Evolutionary conservation across 768 basidiomycete species (phyloP), one percentile per base, ranked within the genome.

Genomic region (Pleurotus platypus): DNA sequence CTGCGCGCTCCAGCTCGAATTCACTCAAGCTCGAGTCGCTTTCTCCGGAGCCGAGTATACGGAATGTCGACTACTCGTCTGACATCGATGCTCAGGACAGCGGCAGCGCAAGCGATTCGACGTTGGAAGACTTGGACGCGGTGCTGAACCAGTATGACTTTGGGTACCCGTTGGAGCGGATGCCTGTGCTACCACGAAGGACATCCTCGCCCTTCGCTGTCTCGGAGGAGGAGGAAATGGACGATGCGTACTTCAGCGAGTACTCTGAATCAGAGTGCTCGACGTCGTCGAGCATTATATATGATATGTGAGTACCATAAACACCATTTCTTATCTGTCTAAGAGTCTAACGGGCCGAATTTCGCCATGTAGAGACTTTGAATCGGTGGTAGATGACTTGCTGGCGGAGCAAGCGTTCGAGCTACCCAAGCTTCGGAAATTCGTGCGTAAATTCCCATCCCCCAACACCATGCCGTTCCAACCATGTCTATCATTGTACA

Each of bases 351-450:
- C 16, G 20, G 42, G 13, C 7, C 42, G n/a, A 45, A 45, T 12
- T 45, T 22, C 20, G 13, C n/a, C 20, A 6, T 39, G 24, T 40
- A 74, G 69, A 30, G 64, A 70, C 58, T 73, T 65, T 56, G 72
- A 72, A 51, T 62, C 60, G 12, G 60, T 72, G n/a, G 63, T 73
- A 20, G 71, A 71, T 53, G 61, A 69, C 30, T 49, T 73, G 4
- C 54, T 71, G 3, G 58, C 63, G 18, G 60, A 70, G 40, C 59
- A 69, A 18, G 64, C 66, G 1, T 59, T 58, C 22, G 61, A 63
- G 11, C 13, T 60, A 24, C 55, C 58, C 22, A 59, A 66, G 22
- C 53, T 65, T 43, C 58, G 61, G 24, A 64, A 63, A 39, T 66
- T 65, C 48, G 66, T 66, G n/a, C 40, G 61, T 53, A 4, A 16